Evolutionary conservation across 2,329 filamentous ascomycete genomes (phyloP).

Genomic region (Diplodia intermedia): DNA sequence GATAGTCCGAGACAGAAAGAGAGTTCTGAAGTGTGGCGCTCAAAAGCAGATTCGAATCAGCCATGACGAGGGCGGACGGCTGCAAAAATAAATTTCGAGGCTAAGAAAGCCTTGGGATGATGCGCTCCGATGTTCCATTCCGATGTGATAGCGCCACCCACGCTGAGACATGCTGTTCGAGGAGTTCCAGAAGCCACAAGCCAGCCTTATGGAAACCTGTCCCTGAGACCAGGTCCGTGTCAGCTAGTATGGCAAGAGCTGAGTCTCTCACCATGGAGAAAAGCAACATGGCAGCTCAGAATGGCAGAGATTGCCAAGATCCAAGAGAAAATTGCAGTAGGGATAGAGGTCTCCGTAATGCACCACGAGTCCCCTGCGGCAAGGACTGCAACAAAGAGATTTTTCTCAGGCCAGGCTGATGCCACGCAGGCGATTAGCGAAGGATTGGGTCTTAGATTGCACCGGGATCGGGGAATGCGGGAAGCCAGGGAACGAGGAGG

Average conservation of each 20-base stretch:
- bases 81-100: slow-evolving; percentile 10
- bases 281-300: not conserved
- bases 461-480: slow-evolving; percentile 26
- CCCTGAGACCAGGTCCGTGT: not conserved
- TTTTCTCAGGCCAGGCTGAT: not conserved
- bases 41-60: slow-evolving; percentile 16
- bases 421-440: slow-evolving; percentile 27
- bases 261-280: not conserved
- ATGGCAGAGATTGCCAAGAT: not conserved
- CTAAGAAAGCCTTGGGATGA: slow-evolving; percentile 13
- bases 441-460: slow-evolving; percentile 26
- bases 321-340: not conserved
- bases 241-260: not conserved
- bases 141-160: slow-evolving; percentile 18
- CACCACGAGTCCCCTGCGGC: not conserved
- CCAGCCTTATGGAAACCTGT: slow-evolving; percentile 18
- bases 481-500: slow-evolving; percentile 12
- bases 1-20: slow-evolving; percentile 17
- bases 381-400: not conserved
- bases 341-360: not conserved
- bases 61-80: slow-evolving; percentile 21
- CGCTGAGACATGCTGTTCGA: slow-evolving; percentile 13
- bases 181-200: slow-evolving; percentile 26
- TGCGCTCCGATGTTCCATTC: slow-evolving; percentile 7
- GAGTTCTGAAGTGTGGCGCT: slow-evolving; percentile 6